Base-by-base conservation (phyloP, 352 stramenopile genomes). In the Phytophthora litchii region DNA sequence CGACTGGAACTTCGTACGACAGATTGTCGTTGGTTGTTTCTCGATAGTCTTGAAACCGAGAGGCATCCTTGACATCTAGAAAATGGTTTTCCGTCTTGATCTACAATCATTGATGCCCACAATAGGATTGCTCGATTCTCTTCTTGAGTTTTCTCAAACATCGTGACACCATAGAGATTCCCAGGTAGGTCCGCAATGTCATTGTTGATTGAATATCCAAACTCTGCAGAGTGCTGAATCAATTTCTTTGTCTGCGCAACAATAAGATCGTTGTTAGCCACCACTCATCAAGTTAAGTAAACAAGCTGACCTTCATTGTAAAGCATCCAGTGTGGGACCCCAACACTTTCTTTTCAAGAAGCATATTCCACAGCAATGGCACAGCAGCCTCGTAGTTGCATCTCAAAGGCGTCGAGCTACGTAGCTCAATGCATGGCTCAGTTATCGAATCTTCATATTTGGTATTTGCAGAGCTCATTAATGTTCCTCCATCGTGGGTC, bases 91-190 rank as follows among this genome's bases (percentile, higher is more conserved):
- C 56, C 56, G 8, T 52, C 13, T 41, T 4, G 47, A 16, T 48
- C 21, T 14, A 47, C 31, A 21, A 59, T 21, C 48, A 59, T 32
- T 34, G 56, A 64, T 9, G 47, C 54, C 56, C 56, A 64, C 14
- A 54, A n/a, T 9, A 64, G 17, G 34, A 42, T 31, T 1, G 40
- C 17, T 12, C 40, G 16, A 10, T 29, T 38, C 6, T 59, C 23
- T 0, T 53, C 12, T 17, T 59, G 19, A 2, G 17, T 20, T 42
- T 53, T 58, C 23, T 64, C 46, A 16, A 64, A 48, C 31, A 64
- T 9, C 1, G 56, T 59, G 13, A 64, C 46, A 1, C 56, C 56
- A 4, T 59, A 34, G 9, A 59, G 32, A 11, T 16, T 17, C n/a
- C 13, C 34, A 5, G 21, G 13, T 3, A 14, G 11, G 10, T 53